Conservation (phyloP, 2,329 filamentous ascomycete genomes). For the Aspergillus japonicus region DNA sequence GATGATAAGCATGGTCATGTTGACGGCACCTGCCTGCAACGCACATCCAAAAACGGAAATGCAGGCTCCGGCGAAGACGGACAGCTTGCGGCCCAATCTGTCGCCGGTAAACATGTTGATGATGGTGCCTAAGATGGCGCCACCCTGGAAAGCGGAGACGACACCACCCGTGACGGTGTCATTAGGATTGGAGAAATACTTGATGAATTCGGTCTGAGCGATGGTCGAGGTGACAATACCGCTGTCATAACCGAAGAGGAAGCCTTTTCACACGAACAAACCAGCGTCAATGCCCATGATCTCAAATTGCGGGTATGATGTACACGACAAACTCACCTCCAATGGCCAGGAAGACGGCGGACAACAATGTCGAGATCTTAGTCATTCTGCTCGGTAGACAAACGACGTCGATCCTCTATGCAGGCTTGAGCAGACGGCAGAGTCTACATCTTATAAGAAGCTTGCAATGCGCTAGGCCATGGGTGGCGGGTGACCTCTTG, state of each 20-base stretch:
- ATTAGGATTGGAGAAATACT: slow-evolving; percentile 24
- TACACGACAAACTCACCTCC: slow-evolving; percentile 13
- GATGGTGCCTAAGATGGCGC: slow-evolving; percentile 24
- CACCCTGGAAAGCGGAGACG: slow-evolving; percentile 40
- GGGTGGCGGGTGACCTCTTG: not conserved
- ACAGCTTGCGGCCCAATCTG: not conserved
- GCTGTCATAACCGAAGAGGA: slow-evolving; percentile 35
- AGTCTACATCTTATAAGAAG: not conserved
- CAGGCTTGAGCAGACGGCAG: not conserved
- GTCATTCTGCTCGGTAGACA: not conserved
- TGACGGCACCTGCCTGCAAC: slow-evolving; percentile 7
- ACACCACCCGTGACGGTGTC: slow-evolving; percentile 31
- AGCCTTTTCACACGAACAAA: slow-evolving; percentile 17
- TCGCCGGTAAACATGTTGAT: slow-evolving; percentile 8
- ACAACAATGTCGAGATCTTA: slow-evolving; percentile 13
- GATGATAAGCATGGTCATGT: slow-evolving; percentile 11
- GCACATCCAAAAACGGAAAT: slow-evolving; percentile 8
- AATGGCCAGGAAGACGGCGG: slow-evolving; percentile 22
- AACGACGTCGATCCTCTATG: not conserved
- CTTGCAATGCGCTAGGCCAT: not conserved
- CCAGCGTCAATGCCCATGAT: not conserved
- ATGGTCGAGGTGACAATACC: slow-evolving; percentile 35
- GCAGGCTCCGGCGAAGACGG: slow-evolving; percentile 9
- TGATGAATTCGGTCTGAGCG: slow-evolving; percentile 27
- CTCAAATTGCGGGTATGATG: not conserved